Conservation (phyloP, 352 stramenopile genomes). For the Elongisporangium prolatum region DNA sequence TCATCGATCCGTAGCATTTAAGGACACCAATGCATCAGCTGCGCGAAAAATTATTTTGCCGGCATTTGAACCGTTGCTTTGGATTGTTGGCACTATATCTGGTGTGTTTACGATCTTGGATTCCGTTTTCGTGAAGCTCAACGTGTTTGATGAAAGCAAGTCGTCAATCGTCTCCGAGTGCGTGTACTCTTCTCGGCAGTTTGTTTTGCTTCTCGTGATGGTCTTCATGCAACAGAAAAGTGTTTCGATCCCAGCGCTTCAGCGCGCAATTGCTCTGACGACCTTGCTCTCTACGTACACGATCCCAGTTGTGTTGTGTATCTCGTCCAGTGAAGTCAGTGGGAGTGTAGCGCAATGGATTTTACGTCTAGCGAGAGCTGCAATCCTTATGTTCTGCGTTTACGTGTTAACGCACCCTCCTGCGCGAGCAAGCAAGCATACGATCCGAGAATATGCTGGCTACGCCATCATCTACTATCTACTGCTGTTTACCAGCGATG, state of each 20-base stretch:
- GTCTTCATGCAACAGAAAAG: slow-evolving; percentile 59
- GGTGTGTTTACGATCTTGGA: slow-evolving; percentile 30
- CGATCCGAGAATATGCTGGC: slow-evolving; percentile 36
- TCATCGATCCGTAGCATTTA: slow-evolving; percentile 30
- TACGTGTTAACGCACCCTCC: slow-evolving; percentile 37
- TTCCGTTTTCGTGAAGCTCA: slow-evolving; percentile 15
- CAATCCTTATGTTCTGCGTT: slow-evolving; percentile 27
- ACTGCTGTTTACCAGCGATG: slow-evolving; percentile 5
- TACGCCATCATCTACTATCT: slow-evolving; percentile 33
- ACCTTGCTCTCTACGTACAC: slow-evolving; percentile 29
- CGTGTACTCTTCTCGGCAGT: slow-evolving; percentile 36
- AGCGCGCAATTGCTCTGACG: slow-evolving; percentile 24
- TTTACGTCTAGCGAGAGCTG: slow-evolving; percentile 13
- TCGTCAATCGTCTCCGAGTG: slow-evolving; percentile 16
- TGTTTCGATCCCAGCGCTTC: slow-evolving; percentile 37
- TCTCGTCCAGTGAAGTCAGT: slow-evolving; percentile 8
- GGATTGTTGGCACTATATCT: slow-evolving; percentile 24
- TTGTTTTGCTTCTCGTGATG: slow-evolving; percentile 36
- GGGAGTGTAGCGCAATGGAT: background rate
- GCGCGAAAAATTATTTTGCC: slow-evolving; percentile 45
- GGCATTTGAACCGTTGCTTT: slow-evolving; percentile 44
- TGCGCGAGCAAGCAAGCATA: slow-evolving; percentile 31
- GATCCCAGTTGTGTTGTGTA: slow-evolving; percentile 34
- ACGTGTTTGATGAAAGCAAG: slow-evolving; percentile 15
- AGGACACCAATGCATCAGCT: slow-evolving; percentile 24